Evolutionary conservation across 257 asterid genomes (phyloP), one percentile per base, ranked within the genome.

Genomic region (Solanum piurae): DNA sequence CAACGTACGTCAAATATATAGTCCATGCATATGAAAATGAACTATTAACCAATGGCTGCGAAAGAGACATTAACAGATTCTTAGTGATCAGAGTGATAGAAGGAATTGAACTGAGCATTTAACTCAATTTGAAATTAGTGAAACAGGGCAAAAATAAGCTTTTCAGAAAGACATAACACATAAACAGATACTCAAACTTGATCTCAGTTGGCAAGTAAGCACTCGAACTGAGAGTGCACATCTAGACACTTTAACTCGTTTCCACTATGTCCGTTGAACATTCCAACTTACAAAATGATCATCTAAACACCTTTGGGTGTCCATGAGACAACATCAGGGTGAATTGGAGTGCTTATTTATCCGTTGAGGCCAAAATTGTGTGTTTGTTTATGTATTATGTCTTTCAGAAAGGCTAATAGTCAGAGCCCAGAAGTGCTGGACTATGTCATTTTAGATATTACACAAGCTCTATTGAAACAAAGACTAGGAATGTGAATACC

Each of bases 1-100:
- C 98, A 97, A 96, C 93, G 93, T 94, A 96, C 9, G 98, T 96
- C 95, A 96, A 92, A 86, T 95, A 95, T 90, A 95, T 95, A 84
- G 95, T 93, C 99, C 99, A 96, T 83, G 93, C 76, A 88, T 93
- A 96, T 27, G 98, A 87, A 88, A 93, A 96, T 13, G 99, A 91
- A 49, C 98, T 96, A 77, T 96, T 95, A 89, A 91, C 55, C 98
- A 96, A 89, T 16, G 98, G 98, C 98, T 96, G 89, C 88, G 62
- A 86, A 82, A 69, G 55, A 89, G 31, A 79, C 29, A 75, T 12
- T n/a, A 66, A 72, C 84, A 85, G 40, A 13, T 62, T 69, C 87
- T 89, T 84, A 58, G 37, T 27, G 21, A 66, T 86, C 64, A 85
- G 36, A 72, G 14, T 72, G 27, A 66, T 11, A 83, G 62, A 49